These are phyloP conservation scores for Lasiodiplodia sp. DNA, from an alignment of 2,329 filamentous ascomycete genomes.

Conservation along the genomic window DNA sequence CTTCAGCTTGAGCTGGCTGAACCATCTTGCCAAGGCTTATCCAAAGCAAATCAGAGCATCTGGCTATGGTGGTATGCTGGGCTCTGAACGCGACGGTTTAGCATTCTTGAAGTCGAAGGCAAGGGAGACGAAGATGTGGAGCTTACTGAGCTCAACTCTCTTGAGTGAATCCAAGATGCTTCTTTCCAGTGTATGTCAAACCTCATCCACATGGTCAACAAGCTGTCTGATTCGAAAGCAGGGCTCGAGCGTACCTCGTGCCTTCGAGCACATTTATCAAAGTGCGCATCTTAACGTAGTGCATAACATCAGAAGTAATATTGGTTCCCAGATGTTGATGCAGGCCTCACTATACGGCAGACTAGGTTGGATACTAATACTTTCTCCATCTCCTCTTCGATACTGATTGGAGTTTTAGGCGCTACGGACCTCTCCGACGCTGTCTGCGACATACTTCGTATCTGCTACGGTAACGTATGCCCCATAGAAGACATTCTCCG, in stretches of 20 bases:
- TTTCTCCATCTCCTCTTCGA: not conserved
- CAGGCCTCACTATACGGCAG: constrained; percentile 77
- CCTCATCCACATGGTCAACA: constrained; percentile 12
- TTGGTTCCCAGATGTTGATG: constrained; percentile 77
- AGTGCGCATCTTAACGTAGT: constrained; percentile 83
- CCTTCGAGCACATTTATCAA: constrained; percentile 81
- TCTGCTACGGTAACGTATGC: constrained; percentile 70
- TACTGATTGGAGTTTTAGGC: constrained; percentile 45
- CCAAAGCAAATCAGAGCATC: constrained; percentile 75
- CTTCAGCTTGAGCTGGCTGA: constrained; percentile 94
- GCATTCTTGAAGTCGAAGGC: constrained; percentile 85
- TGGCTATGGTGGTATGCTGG: constrained; percentile 76
- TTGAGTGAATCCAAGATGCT: constrained; percentile 85
- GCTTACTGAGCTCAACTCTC: constrained; percentile 80
- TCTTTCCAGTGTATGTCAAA: constrained; percentile 72
- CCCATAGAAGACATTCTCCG: constrained; percentile 82
- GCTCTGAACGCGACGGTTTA: constrained; percentile 80
- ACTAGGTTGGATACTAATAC: constrained; percentile 62
- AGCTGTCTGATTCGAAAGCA: constrained; percentile 36
- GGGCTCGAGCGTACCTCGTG: constrained; percentile 65
- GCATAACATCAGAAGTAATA: constrained; percentile 74
- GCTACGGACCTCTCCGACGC: constrained; percentile 64
- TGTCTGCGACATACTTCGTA: constrained; percentile 76
- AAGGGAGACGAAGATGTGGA: constrained; percentile 85
- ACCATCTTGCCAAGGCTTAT: constrained; percentile 89